Evolutionary conservation across 257 asterid genomes (phyloP).

Genomic region (Cynanchum wilfordii): DNA sequence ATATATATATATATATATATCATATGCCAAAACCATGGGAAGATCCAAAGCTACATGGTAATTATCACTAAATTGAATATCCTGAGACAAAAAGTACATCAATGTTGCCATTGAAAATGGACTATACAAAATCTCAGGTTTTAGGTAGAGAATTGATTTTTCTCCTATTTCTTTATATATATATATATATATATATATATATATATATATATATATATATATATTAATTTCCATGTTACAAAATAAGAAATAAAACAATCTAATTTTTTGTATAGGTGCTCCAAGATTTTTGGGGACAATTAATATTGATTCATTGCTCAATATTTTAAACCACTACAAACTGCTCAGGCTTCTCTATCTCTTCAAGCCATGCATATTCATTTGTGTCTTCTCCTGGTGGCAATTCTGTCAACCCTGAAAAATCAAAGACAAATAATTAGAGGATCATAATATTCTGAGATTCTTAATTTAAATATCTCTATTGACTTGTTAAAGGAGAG

Average conservation of each 20-base stretch:
- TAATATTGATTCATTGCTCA: conserved; percentile 6
- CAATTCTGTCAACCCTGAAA: conserved; percentile 6
- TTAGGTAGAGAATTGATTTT: neutral
- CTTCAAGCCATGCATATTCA: conserved; percentile 28
- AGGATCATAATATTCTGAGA: no score
- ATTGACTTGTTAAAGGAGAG: no score
- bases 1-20: no score
- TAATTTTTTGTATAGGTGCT: neutral
- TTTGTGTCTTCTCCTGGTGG: conserved; percentile 6
- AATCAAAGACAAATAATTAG: neutral
- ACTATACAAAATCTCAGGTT: neutral
- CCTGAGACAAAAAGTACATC: neutral
- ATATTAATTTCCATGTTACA: neutral
- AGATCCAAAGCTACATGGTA: conserved; percentile 44
- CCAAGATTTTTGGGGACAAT: conserved; percentile 10
- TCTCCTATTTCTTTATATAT: neutral
- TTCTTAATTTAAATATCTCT: no score
- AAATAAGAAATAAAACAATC: neutral
- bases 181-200: no score
- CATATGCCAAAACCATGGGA: conserved; percentile 30
- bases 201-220: no score
- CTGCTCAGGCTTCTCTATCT: conserved; percentile 20
- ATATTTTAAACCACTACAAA: conserved; percentile 7
- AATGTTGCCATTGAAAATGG: neutral
- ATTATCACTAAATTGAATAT: neutral